A percentile compares a stretch with the other conserved stretches of the same genome.
Evolutionary conservation across 257 asterid species (phyloP).

Genomic region (Ocimum tenuiflorum): DNA sequence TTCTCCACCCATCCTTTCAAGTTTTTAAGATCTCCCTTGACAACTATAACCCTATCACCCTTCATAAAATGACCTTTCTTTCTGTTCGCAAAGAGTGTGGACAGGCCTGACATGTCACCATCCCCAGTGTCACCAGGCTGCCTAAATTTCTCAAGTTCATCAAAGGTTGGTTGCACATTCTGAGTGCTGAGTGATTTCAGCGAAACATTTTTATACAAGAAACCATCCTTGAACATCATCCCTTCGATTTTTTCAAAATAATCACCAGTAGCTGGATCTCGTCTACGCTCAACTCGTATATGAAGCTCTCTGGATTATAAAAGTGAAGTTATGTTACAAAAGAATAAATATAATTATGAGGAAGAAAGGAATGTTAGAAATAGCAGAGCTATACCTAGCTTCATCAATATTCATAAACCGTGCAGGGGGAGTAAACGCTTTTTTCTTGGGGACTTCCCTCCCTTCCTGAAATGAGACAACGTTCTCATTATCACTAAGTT

Average conservation of each 20-base stretch:
- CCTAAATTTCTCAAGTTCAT: constrained; percentile 93
- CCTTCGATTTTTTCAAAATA: constrained; percentile 79
- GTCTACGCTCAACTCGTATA: constrained; percentile 73
- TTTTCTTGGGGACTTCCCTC: constrained; percentile 83
- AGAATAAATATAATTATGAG: not conserved
- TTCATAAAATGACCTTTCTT: constrained; percentile 95
- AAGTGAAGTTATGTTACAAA: constrained; percentile 2
- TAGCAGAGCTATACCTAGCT: constrained; percentile 58
- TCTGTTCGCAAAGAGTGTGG: constrained; percentile 76
- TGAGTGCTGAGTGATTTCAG: constrained; percentile 77
- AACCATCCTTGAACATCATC: constrained; percentile 95
- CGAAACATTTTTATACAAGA: constrained; percentile 74
- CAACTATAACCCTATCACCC: constrained; percentile 85
- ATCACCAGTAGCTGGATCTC: constrained; percentile 78
- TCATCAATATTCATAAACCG: constrained; percentile 86
- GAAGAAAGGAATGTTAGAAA: not conserved
- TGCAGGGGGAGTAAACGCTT: constrained; percentile 81
- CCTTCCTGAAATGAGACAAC: constrained; percentile 63
- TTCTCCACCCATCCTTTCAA: constrained; percentile 87
- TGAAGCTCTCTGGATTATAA: constrained; percentile 61
- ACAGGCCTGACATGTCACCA: constrained; percentile 71
- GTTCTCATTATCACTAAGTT: constrained; percentile 4
- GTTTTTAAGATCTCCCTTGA: constrained; percentile 88
- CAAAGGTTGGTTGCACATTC: constrained; percentile 83
- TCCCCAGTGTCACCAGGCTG: constrained; percentile 75